phyloP scores from a whole-genome alignment of 352 stramenopile species.

The Phytophthora rubi region DNA sequence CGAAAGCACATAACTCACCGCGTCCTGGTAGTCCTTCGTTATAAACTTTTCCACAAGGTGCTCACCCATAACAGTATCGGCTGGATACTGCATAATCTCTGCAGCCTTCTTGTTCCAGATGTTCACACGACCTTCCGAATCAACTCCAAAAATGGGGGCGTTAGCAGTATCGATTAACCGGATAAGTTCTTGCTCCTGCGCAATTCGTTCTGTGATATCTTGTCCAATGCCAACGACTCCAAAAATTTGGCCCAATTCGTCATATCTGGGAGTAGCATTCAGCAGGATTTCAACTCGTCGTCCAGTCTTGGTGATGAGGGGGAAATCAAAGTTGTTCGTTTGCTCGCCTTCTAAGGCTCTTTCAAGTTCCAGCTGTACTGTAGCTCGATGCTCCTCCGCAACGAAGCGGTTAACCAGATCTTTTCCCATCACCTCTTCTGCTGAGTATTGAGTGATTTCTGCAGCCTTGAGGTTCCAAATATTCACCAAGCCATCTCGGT shows the following conservation, averaged over 20 bases:
- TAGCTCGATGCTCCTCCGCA: constrained; percentile 35
- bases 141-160: constrained; percentile 75
- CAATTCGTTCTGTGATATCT: constrained; percentile 69
- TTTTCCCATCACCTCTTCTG: constrained; percentile 81
- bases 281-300: constrained; percentile 59
- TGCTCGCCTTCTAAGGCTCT: constrained; percentile 57
- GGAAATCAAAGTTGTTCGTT: constrained; percentile 87
- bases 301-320: constrained; percentile 58
- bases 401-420: constrained; percentile 71
- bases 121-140: constrained; percentile 63
- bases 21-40: constrained; percentile 58
- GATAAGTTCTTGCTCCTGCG: constrained; percentile 70
- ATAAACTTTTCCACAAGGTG: constrained; percentile 74
- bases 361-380: constrained; percentile 37
- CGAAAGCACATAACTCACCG: constrained; percentile 56
- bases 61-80: constrained; percentile 65
- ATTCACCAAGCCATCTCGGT: constrained; percentile 60
- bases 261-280: constrained; percentile 73
- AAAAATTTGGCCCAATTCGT: constrained; percentile 74
- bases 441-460: constrained; percentile 77
- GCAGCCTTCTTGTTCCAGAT: constrained; percentile 74
- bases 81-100: constrained; percentile 68
- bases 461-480: constrained; percentile 83
- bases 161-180: constrained; percentile 79
- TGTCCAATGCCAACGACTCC: constrained; percentile 84